Evolutionary conservation across 2,329 filamentous ascomycete species (phyloP), one percentile per base, ranked within the genome.

Genomic region (Colletotrichum viniferum): DNA sequence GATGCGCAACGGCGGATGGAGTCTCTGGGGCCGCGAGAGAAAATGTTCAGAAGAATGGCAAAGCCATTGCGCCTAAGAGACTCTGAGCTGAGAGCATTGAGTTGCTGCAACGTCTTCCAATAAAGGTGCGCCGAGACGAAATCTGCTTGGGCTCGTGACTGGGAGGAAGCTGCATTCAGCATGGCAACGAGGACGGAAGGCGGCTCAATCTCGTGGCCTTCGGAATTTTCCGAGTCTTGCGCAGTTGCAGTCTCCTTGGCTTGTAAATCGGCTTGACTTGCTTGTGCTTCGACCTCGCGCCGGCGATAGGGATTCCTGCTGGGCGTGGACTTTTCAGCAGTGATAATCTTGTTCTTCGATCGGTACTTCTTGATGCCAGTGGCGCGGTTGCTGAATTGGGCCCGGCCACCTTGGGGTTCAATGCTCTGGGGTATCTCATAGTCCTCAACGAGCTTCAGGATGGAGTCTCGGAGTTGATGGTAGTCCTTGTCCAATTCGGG

Each of bases 41-140:
- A 94, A 83, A 96, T 91, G 83, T 95, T 91, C 74, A 95, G 85
- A 78, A 96, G 86, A 77, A 92, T 92, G 43, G 94, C 88, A 84
- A 95, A 94, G 34, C 94, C 91, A 81, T 95, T 89, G 69, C 90
- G 88, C 28, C 91, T 91, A 34, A 95, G 84, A 12, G 89, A 93
- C 8, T 90, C 86, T 18, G 90, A 92, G 56, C 87, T 88, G 71
- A 94, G 84, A 69, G 89, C 89, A 78, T 92, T 91, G 21, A 98
- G 88, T 77, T 95, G 93, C 76, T 94, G 92, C 32, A 96, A 86
- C 0, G 95, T 96, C 81, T 93, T 94, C 92, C 94, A 96, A 86
- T 96, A 98, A 67, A 95, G 89, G 79, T 97, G 95, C 2, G 95
- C 94, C 34, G 93, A 93, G 65, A 97, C 92, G 80, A 96, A 98